phyloP scores from a whole-genome alignment of 208 protist species.

The Leishmania amazonensis region DNA sequence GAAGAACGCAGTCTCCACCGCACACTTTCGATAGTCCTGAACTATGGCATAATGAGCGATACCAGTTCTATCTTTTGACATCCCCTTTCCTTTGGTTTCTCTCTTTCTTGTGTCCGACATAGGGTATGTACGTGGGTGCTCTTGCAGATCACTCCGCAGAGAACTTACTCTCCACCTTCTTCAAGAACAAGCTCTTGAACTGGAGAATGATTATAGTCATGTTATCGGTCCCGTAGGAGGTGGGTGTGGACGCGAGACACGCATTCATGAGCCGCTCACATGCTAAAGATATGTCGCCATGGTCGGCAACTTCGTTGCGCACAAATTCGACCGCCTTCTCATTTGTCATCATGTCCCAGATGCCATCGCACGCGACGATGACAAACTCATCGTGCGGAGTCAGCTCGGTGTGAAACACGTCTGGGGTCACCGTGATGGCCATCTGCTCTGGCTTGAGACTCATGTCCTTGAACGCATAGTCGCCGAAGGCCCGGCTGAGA shows the following conservation, averaged over 20 bases:
- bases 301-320: constrained; percentile 81
- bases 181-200: constrained; percentile 90
- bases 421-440: constrained; percentile 75
- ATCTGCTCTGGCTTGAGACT: constrained; percentile 73
- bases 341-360: constrained; percentile 94
- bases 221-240: constrained; percentile 85
- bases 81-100: constrained; percentile 4
- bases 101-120: background rate
- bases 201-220: constrained; percentile 92
- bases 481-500: constrained; percentile 95
- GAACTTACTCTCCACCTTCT: constrained; percentile 70
- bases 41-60: constrained; percentile 1
- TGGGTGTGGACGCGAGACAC: constrained; percentile 72
- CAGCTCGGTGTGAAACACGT: constrained; percentile 78
- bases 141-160: constrained; percentile 12
- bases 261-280: constrained; percentile 88
- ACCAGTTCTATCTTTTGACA: background rate
- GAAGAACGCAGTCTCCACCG: background rate
- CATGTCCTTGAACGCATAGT: constrained; percentile 92
- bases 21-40: constrained; percentile 1
- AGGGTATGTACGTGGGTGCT: background rate
- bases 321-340: constrained; percentile 91
- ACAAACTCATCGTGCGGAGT: constrained; percentile 90
- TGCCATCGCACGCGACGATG: constrained; percentile 93
- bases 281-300: constrained; percentile 81